A percentile compares a stretch with the other conserved stretches of the same genome.
phyloP scores from a whole-genome alignment of 2,329 filamentous ascomycete species.

The Cyphellophora attinorum region DNA sequence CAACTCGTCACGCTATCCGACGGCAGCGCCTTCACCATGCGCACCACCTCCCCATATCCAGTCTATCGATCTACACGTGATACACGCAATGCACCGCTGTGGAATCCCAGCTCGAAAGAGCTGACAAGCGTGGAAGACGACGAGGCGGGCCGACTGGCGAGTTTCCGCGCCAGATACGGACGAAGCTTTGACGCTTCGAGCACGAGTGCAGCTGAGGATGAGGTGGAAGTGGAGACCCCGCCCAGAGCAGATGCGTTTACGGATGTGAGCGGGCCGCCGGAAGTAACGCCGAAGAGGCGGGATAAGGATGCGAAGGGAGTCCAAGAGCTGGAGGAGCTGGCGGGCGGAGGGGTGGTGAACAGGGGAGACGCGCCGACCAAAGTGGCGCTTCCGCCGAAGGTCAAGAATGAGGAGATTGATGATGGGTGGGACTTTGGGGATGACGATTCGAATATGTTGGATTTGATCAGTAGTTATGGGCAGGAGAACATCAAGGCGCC shows the following conservation, averaged over 20 bases:
- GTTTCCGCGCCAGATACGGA: conserved; percentile 79
- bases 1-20: conserved; percentile 89
- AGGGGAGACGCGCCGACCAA: conserved; percentile 10
- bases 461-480: conserved; percentile 45
- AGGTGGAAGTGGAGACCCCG: conserved; percentile 11
- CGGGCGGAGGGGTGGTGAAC: conserved; percentile 17
- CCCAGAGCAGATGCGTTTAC: conserved; percentile 3
- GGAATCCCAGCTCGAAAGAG: conserved; percentile 77
- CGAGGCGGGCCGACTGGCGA: conserved; percentile 79
- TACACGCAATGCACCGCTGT: conserved; percentile 77
- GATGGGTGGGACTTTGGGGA: conserved; percentile 25
- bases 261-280: neutral
- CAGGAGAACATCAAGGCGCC: conserved; percentile 21
- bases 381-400: conserved; percentile 18
- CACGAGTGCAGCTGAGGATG: conserved; percentile 23
- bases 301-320: neutral
- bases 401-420: conserved; percentile 11
- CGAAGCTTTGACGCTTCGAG: conserved; percentile 63
- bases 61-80: conserved; percentile 64
- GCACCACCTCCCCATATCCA: conserved; percentile 41
- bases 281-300: neutral
- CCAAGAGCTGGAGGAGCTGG: conserved; percentile 16
- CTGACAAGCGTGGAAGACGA: conserved; percentile 86
- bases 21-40: conserved; percentile 62
- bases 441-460: conserved; percentile 46